A percentile compares a stretch with the other conserved stretches of the same genome.
Evolutionary conservation across 129 eudicot genomes (phyloP).

Genomic region (Helichrysum umbraculigerum): DNA sequence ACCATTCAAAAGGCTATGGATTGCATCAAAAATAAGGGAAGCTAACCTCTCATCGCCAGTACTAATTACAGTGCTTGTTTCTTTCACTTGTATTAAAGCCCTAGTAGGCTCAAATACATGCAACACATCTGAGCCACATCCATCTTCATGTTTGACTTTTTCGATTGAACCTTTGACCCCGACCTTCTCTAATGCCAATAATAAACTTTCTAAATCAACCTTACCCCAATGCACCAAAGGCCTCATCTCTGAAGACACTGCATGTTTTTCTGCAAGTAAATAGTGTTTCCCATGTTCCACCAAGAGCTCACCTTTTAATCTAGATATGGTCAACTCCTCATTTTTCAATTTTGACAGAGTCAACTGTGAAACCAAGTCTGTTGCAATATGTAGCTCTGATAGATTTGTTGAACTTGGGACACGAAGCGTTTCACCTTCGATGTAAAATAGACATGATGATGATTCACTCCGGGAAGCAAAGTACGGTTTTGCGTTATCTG

Average conservation of each 20-base stretch:
- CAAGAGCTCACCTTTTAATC: conserved; percentile 63
- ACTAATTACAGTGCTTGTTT: conserved; percentile 45
- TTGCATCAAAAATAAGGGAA: conserved; percentile 40
- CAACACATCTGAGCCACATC: conserved; percentile 31
- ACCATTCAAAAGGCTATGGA: conserved; percentile 38
- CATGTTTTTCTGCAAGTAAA: conserved; percentile 31
- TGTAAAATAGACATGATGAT: conserved; percentile 41
- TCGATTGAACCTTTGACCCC: conserved; percentile 51
- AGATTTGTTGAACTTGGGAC: conserved; percentile 43
- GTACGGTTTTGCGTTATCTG: conserved; percentile 46
- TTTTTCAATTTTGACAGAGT: conserved; percentile 41
- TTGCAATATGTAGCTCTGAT: conserved; percentile 48
- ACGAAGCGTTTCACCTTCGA: conserved; percentile 41
- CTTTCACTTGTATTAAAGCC: conserved; percentile 53
- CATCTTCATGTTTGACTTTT: conserved; percentile 33
- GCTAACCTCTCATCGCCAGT: conserved; percentile 52
- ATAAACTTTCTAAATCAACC: conserved; percentile 38
- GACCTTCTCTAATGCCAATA: conserved; percentile 41
- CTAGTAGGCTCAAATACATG: conserved; percentile 48
- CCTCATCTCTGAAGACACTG: conserved; percentile 14
- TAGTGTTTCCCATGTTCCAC: conserved; percentile 56
- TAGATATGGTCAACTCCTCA: conserved; percentile 37
- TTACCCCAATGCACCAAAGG: conserved; percentile 53
- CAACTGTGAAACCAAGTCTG: conserved; percentile 52
- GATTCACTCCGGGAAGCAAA: conserved; percentile 29